Conservation (phyloP, 768 basidiomycete genomes). For the Pleurotus djamor region DNA sequence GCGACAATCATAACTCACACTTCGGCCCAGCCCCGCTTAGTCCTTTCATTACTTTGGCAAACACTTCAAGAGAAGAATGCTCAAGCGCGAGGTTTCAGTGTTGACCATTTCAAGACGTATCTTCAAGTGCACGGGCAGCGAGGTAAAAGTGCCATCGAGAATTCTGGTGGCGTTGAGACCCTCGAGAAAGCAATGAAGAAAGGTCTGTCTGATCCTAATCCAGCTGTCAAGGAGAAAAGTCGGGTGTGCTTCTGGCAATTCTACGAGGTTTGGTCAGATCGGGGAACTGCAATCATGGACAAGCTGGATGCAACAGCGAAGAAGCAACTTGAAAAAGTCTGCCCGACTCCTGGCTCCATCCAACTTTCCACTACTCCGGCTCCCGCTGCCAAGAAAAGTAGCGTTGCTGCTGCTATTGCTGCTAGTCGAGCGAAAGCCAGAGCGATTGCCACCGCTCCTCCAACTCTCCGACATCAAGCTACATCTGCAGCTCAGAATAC, state of each 20-base stretch:
- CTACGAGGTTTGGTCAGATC: constrained; percentile 70
- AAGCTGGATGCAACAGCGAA: constrained; percentile 63
- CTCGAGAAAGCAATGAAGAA: constrained; percentile 76
- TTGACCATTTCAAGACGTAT: constrained; percentile 73
- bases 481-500: constrained; percentile 49
- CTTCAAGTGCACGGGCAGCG: constrained; percentile 70
- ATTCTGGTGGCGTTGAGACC: constrained; percentile 61
- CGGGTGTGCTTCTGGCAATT: constrained; percentile 82
- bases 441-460: constrained; percentile 79
- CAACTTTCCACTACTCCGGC: constrained; percentile 41
- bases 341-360: constrained; percentile 56
- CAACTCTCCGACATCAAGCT: constrained; percentile 77
- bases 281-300: constrained; percentile 61
- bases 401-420: constrained; percentile 84
- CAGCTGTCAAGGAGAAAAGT: constrained; percentile 71
- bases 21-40: constrained; percentile 65
- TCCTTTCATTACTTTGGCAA: constrained; percentile 68
- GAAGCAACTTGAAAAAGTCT: constrained; percentile 86
- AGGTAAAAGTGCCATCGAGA: constrained; percentile 66
- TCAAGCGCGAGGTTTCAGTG: constrained; percentile 64
- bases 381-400: constrained; percentile 73
- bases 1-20: constrained; percentile 66
- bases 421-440: constrained; percentile 89
- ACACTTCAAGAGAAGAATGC: constrained; percentile 79
- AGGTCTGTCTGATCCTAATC: constrained; percentile 75